phyloP scores from a whole-genome alignment of 352 stramenopile species.

The Phytophthora agathidicida region DNA sequence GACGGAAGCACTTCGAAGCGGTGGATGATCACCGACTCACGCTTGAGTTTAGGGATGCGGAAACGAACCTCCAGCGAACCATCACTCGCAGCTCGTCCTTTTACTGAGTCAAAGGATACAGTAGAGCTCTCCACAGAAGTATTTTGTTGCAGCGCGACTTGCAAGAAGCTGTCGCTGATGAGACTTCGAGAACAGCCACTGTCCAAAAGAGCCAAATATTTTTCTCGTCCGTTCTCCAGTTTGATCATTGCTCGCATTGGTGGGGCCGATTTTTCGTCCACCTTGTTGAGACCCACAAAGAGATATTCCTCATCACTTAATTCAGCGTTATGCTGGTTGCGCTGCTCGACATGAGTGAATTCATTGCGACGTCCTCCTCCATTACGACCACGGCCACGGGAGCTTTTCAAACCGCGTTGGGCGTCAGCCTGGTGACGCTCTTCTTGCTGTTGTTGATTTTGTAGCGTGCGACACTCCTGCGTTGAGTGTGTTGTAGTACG shows the following conservation, averaged over 20 bases:
- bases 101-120: constrained; percentile 5
- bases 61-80: not conserved
- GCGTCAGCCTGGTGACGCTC: constrained; percentile 10
- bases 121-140: too few relatives aligned
- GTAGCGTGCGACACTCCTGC: constrained; percentile 1
- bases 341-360: constrained; percentile 4
- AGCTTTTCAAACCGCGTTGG: not conserved
- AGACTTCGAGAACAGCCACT: constrained; percentile 4
- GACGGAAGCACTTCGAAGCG: constrained; percentile 1
- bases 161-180: constrained; percentile 1
- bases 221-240: constrained; percentile 1
- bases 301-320: constrained; percentile 12
- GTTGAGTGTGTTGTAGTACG: constrained; percentile 9
- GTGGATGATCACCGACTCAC: constrained; percentile 12
- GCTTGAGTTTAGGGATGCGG: constrained; percentile 5
- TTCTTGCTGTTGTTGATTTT: not conserved
- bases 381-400: not conserved
- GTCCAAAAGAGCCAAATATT: constrained; percentile 1
- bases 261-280: not conserved
- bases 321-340: not conserved
- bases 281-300: constrained; percentile 5
- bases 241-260: constrained; percentile 5
- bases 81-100: not conserved
- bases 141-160: too few relatives aligned
- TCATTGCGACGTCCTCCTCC: too few relatives aligned